Evolutionary conservation across 306 rosid genomes (phyloP).

Genomic region (Quillaja saponaria): DNA sequence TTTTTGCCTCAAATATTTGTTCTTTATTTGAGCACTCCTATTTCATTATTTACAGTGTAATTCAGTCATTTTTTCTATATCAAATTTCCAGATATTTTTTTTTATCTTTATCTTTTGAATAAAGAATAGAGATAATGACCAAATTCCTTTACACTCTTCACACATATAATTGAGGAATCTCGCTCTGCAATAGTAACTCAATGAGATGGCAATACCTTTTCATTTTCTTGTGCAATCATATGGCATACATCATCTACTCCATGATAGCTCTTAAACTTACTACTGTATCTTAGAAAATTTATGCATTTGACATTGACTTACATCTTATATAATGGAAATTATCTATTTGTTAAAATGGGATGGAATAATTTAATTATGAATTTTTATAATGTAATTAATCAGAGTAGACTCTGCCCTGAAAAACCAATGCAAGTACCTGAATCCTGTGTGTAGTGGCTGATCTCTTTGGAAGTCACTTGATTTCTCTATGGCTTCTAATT

Average conservation of each 20-base stretch:
- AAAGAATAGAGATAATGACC: constrained; percentile 1
- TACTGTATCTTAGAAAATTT: neutral
- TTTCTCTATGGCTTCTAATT: constrained; percentile 19
- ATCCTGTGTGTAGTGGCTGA: constrained; percentile 16
- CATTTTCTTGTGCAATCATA: neutral
- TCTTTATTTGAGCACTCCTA: too few species aligned
- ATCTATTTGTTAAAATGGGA: neutral
- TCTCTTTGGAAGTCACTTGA: constrained; percentile 13
- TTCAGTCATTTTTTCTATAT: too few species aligned
- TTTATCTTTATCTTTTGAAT: constrained; percentile 15
- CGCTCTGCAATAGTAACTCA: neutral
- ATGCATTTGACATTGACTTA: neutral
- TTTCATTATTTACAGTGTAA: too few species aligned
- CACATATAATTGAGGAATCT: neutral
- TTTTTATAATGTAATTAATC: constrained; percentile 3
- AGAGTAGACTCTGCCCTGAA: constrained; percentile 13
- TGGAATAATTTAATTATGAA: neutral
- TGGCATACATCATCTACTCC: neutral
- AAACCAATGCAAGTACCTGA: constrained; percentile 28
- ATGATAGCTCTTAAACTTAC: constrained; percentile 15
- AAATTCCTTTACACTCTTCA: constrained; percentile 10
- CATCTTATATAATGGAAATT: neutral
- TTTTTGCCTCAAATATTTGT: too few species aligned
- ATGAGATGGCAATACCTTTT: constrained; percentile 1
- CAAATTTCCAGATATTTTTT: neutral